Evolutionary conservation across 2,329 filamentous ascomycete genomes (phyloP).

Genomic region (Fulvia fulva): DNA sequence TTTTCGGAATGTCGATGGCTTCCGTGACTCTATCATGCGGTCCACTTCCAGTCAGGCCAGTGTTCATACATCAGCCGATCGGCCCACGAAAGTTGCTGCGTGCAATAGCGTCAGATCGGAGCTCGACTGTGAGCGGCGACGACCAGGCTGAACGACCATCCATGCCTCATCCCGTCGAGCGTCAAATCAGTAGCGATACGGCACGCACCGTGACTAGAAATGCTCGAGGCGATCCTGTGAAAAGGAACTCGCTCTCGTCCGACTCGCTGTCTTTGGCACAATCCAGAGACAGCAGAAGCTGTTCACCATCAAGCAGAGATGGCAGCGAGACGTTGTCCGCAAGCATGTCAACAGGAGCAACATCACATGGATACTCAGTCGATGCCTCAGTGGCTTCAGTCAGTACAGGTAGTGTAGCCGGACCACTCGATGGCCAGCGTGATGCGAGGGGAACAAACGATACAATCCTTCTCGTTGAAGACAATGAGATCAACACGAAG

Average conservation of each 20-base stretch:
- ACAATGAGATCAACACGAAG: constrained; percentile 23
- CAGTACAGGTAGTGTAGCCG: background rate
- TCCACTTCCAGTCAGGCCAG: background rate
- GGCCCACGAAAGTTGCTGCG: constrained; percentile 20
- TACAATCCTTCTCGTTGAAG: constrained; percentile 24
- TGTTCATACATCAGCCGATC: constrained; percentile 22
- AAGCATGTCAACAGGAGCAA: background rate
- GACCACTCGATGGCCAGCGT: background rate
- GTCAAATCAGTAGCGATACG: background rate
- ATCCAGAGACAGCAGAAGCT: background rate
- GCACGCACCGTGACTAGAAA: background rate
- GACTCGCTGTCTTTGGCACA: background rate
- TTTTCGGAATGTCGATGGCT: background rate
- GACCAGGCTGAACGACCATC: background rate
- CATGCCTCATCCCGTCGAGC: background rate
- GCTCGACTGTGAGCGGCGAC: background rate
- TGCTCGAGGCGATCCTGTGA: background rate
- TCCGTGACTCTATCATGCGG: background rate
- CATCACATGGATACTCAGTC: background rate
- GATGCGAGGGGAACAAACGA: background rate
- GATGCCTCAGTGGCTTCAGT: background rate
- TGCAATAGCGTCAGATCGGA: constrained; percentile 10
- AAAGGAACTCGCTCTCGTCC: background rate
- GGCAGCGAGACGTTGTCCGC: background rate
- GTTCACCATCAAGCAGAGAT: background rate